Conservation (phyloP, 345 rosid genomes). For the Brassica cretica region DNA sequence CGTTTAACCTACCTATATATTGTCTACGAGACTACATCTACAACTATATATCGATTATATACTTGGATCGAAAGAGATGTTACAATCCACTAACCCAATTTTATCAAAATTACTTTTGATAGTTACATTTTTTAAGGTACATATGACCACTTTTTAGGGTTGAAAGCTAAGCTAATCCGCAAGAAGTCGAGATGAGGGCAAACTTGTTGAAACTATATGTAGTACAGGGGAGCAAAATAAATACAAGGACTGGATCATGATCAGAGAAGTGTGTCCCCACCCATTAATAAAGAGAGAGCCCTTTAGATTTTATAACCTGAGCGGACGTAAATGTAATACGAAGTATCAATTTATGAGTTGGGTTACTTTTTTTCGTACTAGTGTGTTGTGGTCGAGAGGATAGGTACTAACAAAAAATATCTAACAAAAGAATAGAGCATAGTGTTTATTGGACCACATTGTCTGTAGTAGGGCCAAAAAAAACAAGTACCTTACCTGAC, state of each 20-base stretch:
- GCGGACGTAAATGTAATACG: slow-evolving; percentile 23
- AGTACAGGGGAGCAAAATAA: slow-evolving; percentile 14
- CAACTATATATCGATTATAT: not conserved
- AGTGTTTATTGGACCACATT: slow-evolving; percentile 29
- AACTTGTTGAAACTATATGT: slow-evolving; percentile 8
- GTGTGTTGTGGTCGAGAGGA: slow-evolving; percentile 32
- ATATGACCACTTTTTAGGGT: not conserved
- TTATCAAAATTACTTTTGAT: not conserved
- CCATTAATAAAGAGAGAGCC: slow-evolving; percentile 1
- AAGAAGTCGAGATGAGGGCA: not conserved
- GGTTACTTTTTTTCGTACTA: slow-evolving; percentile 32
- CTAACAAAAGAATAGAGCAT: slow-evolving; percentile 12
- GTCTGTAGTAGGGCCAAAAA: slow-evolving; percentile 19
- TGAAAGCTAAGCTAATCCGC: not conserved
- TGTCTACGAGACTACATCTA: not conserved
- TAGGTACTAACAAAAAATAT: slow-evolving; percentile 18
- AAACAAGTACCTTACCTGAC: slow-evolving; percentile 32
- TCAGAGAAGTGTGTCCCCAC: slow-evolving; percentile 30
- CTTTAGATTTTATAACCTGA: slow-evolving; percentile 34
- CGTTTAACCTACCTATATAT: slow-evolving; percentile 3
- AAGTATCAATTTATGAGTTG: slow-evolving; percentile 30
- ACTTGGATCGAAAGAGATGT: not conserved
- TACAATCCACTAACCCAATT: not conserved
- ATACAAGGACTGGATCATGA: slow-evolving; percentile 18
- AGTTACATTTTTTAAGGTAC: not conserved